Conservation (phyloP, 2,329 filamentous ascomycete species). For the Colletotrichum theobromicola region DNA sequence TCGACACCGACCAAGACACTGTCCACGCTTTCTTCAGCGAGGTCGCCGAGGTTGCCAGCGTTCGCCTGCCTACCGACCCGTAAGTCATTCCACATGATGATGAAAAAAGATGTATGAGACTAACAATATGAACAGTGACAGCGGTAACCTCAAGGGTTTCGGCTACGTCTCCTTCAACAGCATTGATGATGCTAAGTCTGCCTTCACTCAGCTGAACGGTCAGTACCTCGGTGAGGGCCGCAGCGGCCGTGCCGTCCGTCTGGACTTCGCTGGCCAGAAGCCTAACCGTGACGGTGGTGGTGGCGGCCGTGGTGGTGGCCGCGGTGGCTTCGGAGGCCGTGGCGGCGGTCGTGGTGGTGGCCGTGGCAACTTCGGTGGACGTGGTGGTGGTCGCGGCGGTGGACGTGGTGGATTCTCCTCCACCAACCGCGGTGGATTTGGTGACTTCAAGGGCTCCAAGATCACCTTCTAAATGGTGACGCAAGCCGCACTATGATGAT, state of each 20-base stretch:
- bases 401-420: constrained; percentile 58
- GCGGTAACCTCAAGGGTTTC: constrained; percentile 87
- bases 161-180: constrained; percentile 87
- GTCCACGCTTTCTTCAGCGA: constrained; percentile 77
- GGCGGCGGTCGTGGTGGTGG: constrained; percentile 51
- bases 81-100: constrained; percentile 42
- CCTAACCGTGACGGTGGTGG: constrained; percentile 58
- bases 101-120: background rate
- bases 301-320: constrained; percentile 57
- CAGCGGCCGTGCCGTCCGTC: constrained; percentile 75
- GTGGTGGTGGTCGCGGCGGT: constrained; percentile 56
- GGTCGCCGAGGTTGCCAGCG: constrained; percentile 73
- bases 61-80: constrained; percentile 87
- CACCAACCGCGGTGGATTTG: constrained; percentile 42
- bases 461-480: constrained; percentile 63
- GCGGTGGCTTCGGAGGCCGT: constrained; percentile 57
- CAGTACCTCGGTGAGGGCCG: constrained; percentile 67
- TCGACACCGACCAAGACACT: constrained; percentile 78
- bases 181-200: constrained; percentile 81
- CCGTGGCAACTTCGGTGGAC: constrained; percentile 53
- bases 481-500: constrained; percentile 36
- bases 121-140: constrained; percentile 60
- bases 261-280: constrained; percentile 80
- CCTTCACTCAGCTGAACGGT: constrained; percentile 74
- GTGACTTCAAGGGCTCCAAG: constrained; percentile 73